phyloP scores from a whole-genome alignment of 768 basidiomycete genomes.

The Tylopilus rubrobrunneus region DNA sequence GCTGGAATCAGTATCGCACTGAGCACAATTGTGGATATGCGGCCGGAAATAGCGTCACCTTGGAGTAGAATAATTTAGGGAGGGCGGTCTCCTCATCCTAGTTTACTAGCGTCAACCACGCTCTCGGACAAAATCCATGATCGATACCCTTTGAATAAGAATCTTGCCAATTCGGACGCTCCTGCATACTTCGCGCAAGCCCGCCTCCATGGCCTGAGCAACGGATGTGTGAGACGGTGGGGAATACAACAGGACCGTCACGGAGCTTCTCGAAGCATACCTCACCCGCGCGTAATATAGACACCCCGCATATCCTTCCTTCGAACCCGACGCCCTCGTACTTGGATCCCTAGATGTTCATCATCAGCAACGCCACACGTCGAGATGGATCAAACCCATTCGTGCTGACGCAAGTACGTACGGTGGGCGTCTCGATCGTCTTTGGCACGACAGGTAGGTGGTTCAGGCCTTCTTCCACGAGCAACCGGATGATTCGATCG shows the following conservation, averaged over 20 bases:
- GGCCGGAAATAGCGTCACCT: conserved; percentile 40
- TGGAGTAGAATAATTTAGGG: conserved; percentile 91
- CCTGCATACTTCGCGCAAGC: conserved; percentile 91
- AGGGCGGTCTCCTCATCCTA: conserved; percentile 94
- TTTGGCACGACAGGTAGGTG: conserved; percentile 75
- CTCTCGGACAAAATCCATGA: not conserved
- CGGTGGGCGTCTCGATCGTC: conserved; percentile 80
- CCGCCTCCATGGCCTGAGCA: conserved; percentile 93
- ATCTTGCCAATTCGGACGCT: conserved; percentile 96
- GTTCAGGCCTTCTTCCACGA: conserved; percentile 86
- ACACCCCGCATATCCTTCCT: conserved; percentile 95
- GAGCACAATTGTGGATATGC: not conserved
- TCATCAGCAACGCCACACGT: not conserved
- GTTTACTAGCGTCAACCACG: not conserved
- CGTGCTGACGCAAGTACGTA: conserved; percentile 30
- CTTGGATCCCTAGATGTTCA: conserved; percentile 53
- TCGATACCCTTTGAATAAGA: conserved; percentile 84
- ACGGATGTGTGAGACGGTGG: not conserved
- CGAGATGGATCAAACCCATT: not conserved
- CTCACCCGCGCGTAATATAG: conserved; percentile 92
- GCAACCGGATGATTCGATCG: conserved; percentile 82
- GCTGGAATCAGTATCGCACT: conserved; percentile 37
- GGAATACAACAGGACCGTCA: not conserved
- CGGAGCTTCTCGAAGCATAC: conserved; percentile 34
- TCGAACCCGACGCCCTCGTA: conserved; percentile 94